Conservation (phyloP, 2,329 filamentous ascomycete genomes). For the Chaetomium sp. region DNA sequence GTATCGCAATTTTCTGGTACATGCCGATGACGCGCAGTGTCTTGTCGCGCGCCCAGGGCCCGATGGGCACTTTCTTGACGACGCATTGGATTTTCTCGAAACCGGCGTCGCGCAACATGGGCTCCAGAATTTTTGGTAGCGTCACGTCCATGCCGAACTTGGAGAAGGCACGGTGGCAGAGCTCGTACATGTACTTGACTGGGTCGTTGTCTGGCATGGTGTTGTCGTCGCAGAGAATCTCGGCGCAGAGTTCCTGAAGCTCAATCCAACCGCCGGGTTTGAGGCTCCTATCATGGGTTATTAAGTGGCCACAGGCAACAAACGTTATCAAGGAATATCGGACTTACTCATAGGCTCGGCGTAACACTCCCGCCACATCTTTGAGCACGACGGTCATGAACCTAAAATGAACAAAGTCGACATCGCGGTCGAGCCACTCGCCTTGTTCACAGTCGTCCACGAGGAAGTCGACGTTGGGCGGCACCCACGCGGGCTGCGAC, state of each 20-base stretch:
- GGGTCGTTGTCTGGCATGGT: conserved; percentile 27
- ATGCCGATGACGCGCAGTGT: conserved; percentile 45
- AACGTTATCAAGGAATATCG: not conserved
- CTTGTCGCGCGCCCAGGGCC: conserved; percentile 51
- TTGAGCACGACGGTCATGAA: conserved; percentile 46
- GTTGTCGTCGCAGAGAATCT: conserved; percentile 36
- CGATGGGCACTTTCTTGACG: conserved; percentile 50
- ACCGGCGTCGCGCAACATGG: conserved; percentile 40
- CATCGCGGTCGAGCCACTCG: conserved; percentile 36
- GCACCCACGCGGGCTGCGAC: conserved; percentile 46
- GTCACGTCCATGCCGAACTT: conserved; percentile 38
- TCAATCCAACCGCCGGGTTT: conserved; percentile 40
- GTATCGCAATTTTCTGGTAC: conserved; percentile 33
- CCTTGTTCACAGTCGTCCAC: conserved; percentile 44
- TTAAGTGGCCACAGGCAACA: not conserved
- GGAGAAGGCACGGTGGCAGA: conserved; percentile 37
- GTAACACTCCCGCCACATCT: conserved; percentile 52
- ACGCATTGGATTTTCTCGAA: conserved; percentile 46
- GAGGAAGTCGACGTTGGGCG: conserved; percentile 46
- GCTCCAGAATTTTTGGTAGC: conserved; percentile 36
- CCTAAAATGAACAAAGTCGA: conserved; percentile 40
- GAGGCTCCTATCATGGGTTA: conserved; percentile 25
- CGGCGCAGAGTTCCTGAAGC: conserved; percentile 38
- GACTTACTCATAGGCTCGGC: conserved; percentile 42
- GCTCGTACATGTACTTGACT: conserved; percentile 38